These are phyloP conservation scores for Lasiosphaeria ovina DNA, from an alignment of 495 filamentous ascomycete genomes.

Conservation along the genomic window DNA sequence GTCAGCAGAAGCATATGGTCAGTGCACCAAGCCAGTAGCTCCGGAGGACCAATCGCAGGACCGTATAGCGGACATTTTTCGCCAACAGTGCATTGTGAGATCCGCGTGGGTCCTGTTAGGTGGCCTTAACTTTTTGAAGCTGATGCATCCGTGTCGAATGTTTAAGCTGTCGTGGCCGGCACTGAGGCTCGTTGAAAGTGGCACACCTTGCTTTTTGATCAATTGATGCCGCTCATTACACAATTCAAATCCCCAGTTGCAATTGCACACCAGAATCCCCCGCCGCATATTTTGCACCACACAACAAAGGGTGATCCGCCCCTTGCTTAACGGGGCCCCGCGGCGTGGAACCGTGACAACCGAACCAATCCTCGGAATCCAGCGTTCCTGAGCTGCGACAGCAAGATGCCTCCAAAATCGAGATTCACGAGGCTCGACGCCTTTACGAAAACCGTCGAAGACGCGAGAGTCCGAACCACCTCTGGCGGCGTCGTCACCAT, in stretches of 20 bases:
- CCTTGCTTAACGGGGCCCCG: neutral
- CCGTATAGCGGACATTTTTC: neutral
- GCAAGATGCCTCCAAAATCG: slow-evolving; percentile 63
- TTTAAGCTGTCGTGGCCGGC: neutral
- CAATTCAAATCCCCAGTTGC: neutral
- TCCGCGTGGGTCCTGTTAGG: slow-evolving; percentile 3
- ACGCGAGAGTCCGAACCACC: slow-evolving; percentile 96
- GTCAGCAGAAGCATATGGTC: neutral
- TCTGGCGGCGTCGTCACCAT: slow-evolving; percentile 95
- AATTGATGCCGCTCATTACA: slow-evolving; percentile 25
- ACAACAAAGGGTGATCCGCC: neutral
- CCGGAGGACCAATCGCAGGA: slow-evolving; percentile 9
- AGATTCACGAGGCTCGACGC: slow-evolving; percentile 95
- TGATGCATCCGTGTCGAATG: slow-evolving; percentile 1
- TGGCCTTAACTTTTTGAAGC: slow-evolving; percentile 10
- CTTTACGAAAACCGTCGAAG: slow-evolving; percentile 98
- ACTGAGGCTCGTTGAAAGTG: slow-evolving; percentile 1
- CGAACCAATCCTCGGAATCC: neutral
- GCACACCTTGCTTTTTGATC: slow-evolving; percentile 12
- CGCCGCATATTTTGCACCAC: neutral
- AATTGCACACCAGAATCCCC: neutral
- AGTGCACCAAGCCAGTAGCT: neutral
- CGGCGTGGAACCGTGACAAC: slow-evolving; percentile 3
- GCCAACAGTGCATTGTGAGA: neutral
- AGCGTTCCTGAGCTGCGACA: neutral